phyloP scores from a whole-genome alignment of 768 basidiomycete genomes.

The Pulveroboletus sp. region DNA sequence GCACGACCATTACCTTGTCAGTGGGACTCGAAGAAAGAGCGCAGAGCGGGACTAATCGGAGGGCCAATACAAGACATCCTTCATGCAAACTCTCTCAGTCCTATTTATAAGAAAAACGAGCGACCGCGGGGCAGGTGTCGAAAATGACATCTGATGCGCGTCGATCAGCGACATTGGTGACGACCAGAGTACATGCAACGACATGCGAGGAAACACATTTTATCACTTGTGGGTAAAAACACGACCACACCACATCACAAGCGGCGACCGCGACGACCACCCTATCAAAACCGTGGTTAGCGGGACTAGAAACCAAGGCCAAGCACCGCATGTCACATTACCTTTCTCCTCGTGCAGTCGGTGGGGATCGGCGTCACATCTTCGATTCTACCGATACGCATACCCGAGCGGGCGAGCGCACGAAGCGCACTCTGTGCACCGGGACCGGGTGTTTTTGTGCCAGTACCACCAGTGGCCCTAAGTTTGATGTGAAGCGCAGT shows the following conservation, averaged over 20 bases:
- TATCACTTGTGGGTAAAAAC: conserved; percentile 2
- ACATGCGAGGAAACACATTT: conserved; percentile 26
- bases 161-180: conserved; percentile 72
- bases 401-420: conserved; percentile 95
- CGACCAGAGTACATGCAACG: conserved; percentile 33
- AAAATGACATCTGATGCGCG: conserved; percentile 66
- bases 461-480: conserved; percentile 95
- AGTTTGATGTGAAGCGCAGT: conserved; percentile 99
- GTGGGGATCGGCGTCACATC: conserved; percentile 98
- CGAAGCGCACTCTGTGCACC: conserved; percentile 98
- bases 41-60: no score
- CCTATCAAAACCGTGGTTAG: conserved; percentile 40
- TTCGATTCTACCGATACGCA: conserved; percentile 97
- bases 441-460: conserved; percentile 98
- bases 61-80: no score
- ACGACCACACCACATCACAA: conserved; percentile 42
- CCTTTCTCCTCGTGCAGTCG: conserved; percentile 96
- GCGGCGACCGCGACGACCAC: conserved; percentile 99
- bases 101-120: conserved; percentile 8
- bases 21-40: no score
- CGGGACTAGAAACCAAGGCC: neutral
- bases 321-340: conserved; percentile 29
- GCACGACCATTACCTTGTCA: no score
- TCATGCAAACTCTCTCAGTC: neutral
- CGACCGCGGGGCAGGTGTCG: conserved; percentile 79